Percentiles rank a stretch among this genome's conserved stretches.
These are phyloP conservation scores for Pythium myriotylum DNA, from an alignment of 352 stramenopile genomes.

Conservation along the genomic window DNA sequence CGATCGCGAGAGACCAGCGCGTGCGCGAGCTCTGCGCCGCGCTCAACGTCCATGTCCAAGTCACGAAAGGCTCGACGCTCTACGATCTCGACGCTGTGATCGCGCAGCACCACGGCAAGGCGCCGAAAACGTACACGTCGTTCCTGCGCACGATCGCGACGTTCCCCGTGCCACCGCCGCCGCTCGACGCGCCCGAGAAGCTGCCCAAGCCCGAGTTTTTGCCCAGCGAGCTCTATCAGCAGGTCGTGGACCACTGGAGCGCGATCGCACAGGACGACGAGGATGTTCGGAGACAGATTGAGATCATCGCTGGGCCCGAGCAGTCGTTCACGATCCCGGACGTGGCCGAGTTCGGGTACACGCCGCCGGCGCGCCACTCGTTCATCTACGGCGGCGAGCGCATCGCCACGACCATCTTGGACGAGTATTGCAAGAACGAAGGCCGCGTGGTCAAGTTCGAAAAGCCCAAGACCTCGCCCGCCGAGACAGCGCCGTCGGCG, in stretches of 20 bases:
- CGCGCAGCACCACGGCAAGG: conserved; percentile 46
- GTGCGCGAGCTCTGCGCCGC: conserved; percentile 54
- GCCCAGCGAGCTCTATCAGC: conserved; percentile 61
- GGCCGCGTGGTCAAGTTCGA: conserved; percentile 93
- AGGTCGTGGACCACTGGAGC: conserved; percentile 60
- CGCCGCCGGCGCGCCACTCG: conserved; percentile 49
- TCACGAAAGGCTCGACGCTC: conserved; percentile 66
- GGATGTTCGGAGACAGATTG: conserved; percentile 36
- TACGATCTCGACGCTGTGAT: conserved; percentile 75
- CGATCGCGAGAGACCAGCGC: conserved; percentile 72
- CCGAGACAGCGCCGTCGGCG: conserved; percentile 79
- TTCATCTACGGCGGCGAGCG: conserved; percentile 79
- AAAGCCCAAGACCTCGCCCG: conserved; percentile 97
- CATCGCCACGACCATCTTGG: conserved; percentile 66
- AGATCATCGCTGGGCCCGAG: conserved; percentile 54
- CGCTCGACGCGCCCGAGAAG: conserved; percentile 51
- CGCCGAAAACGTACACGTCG: conserved; percentile 79
- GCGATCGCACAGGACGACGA: conserved; percentile 28
- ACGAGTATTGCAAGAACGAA: conserved; percentile 75
- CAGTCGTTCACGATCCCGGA: conserved; percentile 69
- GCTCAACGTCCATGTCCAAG: conserved; percentile 72
- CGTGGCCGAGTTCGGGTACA: conserved; percentile 67
- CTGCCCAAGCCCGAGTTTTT: conserved; percentile 39
- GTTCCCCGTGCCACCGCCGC: conserved; percentile 51
- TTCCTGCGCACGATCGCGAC: conserved; percentile 61